Percentiles rank a stretch among this genome's conserved stretches.
phyloP scores from a whole-genome alignment of 257 asterid species.

The Schizonepeta tenuifolia region DNA sequence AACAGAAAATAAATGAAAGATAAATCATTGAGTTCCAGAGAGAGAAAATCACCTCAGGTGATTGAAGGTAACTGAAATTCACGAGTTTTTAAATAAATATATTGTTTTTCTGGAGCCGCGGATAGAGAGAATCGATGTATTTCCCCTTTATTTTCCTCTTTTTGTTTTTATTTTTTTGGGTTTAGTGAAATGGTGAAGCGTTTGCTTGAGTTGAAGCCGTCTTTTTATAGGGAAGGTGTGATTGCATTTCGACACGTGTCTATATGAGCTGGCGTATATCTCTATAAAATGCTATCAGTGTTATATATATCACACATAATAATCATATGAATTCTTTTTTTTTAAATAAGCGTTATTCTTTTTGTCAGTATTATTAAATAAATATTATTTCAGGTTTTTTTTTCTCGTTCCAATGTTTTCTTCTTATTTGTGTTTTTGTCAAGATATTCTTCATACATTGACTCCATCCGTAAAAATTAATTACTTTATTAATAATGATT shows the following conservation, averaged over 20 bases:
- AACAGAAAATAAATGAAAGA: background rate
- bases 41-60: constrained; percentile 41
- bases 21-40: constrained; percentile 22
- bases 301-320: too few species aligned
- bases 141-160: background rate
- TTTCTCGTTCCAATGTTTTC: too few species aligned
- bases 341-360: too few species aligned
- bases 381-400: too few species aligned
- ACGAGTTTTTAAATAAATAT: background rate
- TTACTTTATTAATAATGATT: too few species aligned
- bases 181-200: constrained; percentile 13
- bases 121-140: background rate
- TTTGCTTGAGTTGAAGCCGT: constrained; percentile 15
- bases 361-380: too few species aligned
- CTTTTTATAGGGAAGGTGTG: constrained; percentile 23
- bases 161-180: background rate
- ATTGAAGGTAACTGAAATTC: constrained; percentile 35
- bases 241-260: constrained; percentile 36
- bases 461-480: too few species aligned
- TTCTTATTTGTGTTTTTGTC: too few species aligned
- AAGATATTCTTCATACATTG: too few species aligned
- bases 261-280: background rate
- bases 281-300: too few species aligned
- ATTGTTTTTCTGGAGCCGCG: constrained; percentile 13
- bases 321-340: too few species aligned